These are phyloP conservation scores for Xylaria sp. DNA, from an alignment of 2,329 filamentous ascomycete species.

Conservation along the genomic window DNA sequence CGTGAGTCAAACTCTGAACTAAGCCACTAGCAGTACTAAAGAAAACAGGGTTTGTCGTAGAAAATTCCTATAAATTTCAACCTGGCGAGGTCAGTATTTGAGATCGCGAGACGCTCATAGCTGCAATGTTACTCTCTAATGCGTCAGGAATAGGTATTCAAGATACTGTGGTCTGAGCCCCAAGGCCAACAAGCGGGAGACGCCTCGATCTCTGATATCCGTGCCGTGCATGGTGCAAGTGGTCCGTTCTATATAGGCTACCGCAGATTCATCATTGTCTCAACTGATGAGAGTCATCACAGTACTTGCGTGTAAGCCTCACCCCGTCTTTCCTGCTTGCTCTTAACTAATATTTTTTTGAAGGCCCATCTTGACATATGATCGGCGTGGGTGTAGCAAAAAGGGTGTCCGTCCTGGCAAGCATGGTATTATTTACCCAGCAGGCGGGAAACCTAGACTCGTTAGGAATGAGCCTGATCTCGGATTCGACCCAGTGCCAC, in stretches of 20 bases:
- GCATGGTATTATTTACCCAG: constrained; percentile 59
- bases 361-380: constrained; percentile 63
- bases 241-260: constrained; percentile 55
- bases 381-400: constrained; percentile 58
- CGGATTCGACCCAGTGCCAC: constrained; percentile 54
- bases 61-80: constrained; percentile 37
- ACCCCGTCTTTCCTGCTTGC: neutral
- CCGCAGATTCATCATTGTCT: constrained; percentile 61
- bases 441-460: constrained; percentile 39
- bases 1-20: constrained; percentile 27
- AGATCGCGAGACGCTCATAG: neutral
- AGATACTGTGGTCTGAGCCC: constrained; percentile 61
- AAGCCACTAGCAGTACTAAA: constrained; percentile 25
- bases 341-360: constrained; percentile 22
- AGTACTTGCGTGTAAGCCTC: constrained; percentile 60
- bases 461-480: constrained; percentile 52
- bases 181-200: constrained; percentile 44
- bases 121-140: constrained; percentile 4
- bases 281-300: constrained; percentile 58
- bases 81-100: constrained; percentile 38
- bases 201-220: constrained; percentile 39
- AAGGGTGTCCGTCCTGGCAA: constrained; percentile 56
- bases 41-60: constrained; percentile 37
- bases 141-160: constrained; percentile 53
- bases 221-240: constrained; percentile 43